A percentile compares a stretch with the other conserved stretches of the same genome.
phyloP scores from a whole-genome alignment of 1,139 yeast species.

The Suhomyces maxii region DNA sequence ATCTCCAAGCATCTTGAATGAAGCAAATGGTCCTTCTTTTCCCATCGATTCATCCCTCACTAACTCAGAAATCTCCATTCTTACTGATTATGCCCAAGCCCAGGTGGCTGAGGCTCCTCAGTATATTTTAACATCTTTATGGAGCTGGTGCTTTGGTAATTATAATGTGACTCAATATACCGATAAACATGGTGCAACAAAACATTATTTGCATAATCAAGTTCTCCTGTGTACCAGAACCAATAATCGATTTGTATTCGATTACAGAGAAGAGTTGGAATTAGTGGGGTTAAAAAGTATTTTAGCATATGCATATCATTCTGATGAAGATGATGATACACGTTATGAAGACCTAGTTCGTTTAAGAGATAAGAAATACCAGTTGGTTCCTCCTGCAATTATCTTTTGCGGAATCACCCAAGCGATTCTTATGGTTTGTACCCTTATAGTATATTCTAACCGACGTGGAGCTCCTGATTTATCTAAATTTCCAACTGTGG shows the following conservation, averaged over 20 bases:
- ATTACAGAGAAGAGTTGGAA: constrained; percentile 45
- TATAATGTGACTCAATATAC: constrained; percentile 28
- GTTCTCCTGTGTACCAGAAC: constrained; percentile 21
- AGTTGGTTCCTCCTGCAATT: constrained; percentile 26
- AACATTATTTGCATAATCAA: constrained; percentile 19
- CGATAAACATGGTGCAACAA: constrained; percentile 15
- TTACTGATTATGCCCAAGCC: constrained; percentile 47
- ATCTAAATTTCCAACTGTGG: constrained; percentile 24
- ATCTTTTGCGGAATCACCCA: constrained; percentile 28
- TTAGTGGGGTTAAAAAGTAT: constrained; percentile 44
- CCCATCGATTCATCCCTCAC: constrained; percentile 44
- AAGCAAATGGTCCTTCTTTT: constrained; percentile 15
- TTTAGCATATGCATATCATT: constrained; percentile 47
- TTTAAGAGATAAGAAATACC: constrained; percentile 19
- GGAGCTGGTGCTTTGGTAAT: constrained; percentile 50
- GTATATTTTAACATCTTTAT: constrained; percentile 40
- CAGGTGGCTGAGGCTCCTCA: constrained; percentile 56
- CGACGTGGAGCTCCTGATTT: constrained; percentile 34
- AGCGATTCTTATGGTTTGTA: constrained; percentile 26
- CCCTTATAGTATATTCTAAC: constrained; percentile 35
- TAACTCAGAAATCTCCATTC: constrained; percentile 49
- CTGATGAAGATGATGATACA: constrained; percentile 17
- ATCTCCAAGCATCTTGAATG: constrained; percentile 18
- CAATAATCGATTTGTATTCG: constrained; percentile 31
- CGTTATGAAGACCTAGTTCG: constrained; percentile 21